Evolutionary conservation across 2,329 filamentous ascomycete genomes (phyloP).

Genomic region (Trichoderma simmonsii): DNA sequence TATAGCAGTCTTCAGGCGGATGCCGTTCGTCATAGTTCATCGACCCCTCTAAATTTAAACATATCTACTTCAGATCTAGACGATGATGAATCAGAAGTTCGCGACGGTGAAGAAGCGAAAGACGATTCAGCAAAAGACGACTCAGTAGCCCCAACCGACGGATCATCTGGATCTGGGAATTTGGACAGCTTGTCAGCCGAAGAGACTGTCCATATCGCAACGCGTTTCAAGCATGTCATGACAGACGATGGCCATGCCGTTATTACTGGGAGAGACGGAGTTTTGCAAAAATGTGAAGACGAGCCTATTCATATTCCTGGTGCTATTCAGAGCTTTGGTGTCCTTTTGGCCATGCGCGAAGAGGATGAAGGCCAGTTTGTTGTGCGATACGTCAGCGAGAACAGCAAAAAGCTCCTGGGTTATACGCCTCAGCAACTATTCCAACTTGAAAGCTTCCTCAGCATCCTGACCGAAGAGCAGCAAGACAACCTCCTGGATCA

Average conservation of each 20-base stretch:
- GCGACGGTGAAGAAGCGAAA: not conserved
- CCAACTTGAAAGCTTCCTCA: conserved; percentile 69
- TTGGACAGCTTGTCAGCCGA: not conserved
- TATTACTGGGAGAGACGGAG: conserved; percentile 73
- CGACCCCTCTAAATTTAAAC: conserved; percentile 34
- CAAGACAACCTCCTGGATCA: conserved; percentile 81
- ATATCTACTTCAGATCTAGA: conserved; percentile 33
- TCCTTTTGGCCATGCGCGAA: conserved; percentile 71
- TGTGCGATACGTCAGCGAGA: conserved; percentile 77
- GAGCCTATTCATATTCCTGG: conserved; percentile 88
- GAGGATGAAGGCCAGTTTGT: conserved; percentile 64
- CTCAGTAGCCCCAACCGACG: not conserved
- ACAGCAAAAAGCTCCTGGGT: conserved; percentile 70
- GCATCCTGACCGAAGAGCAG: conserved; percentile 80
- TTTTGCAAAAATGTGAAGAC: conserved; percentile 79
- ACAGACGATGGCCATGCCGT: conserved; percentile 78
- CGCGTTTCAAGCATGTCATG: conserved; percentile 73
- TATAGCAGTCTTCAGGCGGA: conserved; percentile 47
- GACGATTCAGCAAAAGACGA: not conserved
- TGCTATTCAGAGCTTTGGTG: conserved; percentile 75
- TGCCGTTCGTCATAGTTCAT: conserved; percentile 38
- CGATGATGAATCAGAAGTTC: conserved; percentile 30
- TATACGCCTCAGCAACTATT: conserved; percentile 77
- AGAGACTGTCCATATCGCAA: conserved; percentile 56
- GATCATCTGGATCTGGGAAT: not conserved